phyloP scores from a whole-genome alignment of 768 basidiomycete genomes.

The Kwoniella dejecticola region DNA sequence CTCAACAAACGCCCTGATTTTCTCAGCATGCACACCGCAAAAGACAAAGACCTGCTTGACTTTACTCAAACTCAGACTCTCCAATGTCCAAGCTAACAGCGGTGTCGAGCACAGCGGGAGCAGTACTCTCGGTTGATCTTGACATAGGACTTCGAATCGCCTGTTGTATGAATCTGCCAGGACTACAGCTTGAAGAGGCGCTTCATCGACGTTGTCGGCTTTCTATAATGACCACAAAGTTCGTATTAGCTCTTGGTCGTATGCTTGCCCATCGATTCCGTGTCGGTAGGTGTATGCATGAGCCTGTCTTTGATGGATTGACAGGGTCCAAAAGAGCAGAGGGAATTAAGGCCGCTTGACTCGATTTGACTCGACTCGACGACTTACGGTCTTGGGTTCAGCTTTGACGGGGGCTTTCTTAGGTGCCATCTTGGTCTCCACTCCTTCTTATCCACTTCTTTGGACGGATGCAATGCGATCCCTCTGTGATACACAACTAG shows the following conservation, averaged over 20 bases:
- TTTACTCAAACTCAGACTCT: constrained; percentile 88
- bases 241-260: not conserved
- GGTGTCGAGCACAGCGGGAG: constrained; percentile 93
- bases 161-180: constrained; percentile 96
- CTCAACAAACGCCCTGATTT: constrained; percentile 82
- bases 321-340: too few species aligned
- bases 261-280: too few species aligned
- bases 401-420: constrained; percentile 33
- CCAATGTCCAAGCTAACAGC: constrained; percentile 93
- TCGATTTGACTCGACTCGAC: too few species aligned
- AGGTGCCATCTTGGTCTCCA: constrained; percentile 35
- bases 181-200: constrained; percentile 89
- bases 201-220: constrained; percentile 60
- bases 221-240: constrained; percentile 30
- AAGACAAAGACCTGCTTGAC: constrained; percentile 96
- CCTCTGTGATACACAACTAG: too few species aligned
- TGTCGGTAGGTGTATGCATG: too few species aligned
- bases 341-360: too few species aligned
- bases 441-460: not conserved
- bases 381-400: constrained; percentile 37
- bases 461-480: too few species aligned
- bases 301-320: too few species aligned
- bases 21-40: constrained; percentile 84
- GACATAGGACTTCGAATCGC: constrained; percentile 86
- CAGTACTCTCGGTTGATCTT: constrained; percentile 82